Evolutionary conservation across 768 basidiomycete genomes (phyloP).

Genomic region (Auricularia heimuer): DNA sequence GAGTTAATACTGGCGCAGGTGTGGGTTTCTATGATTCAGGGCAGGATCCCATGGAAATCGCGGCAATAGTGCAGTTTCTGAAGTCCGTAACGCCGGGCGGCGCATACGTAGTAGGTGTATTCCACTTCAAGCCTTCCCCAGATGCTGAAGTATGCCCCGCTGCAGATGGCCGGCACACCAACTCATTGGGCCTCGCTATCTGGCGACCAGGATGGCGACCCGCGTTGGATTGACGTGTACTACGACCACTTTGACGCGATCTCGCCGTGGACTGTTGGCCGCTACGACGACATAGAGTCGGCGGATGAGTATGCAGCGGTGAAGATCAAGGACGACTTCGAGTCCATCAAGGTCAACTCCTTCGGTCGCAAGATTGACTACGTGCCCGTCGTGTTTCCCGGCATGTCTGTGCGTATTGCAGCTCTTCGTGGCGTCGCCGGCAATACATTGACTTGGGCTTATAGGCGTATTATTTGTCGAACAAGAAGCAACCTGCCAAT

Average conservation of each 20-base stretch:
- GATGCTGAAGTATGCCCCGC: not conserved
- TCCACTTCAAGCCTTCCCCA: not conserved
- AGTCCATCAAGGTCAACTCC: conserved; percentile 42
- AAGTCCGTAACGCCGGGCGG: conserved; percentile 59
- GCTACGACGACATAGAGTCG: conserved; percentile 48
- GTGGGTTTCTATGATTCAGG: conserved; percentile 55
- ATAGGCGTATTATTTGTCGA: conserved; percentile 61
- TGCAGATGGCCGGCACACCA: conserved; percentile 48
- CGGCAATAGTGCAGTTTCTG: conserved; percentile 46
- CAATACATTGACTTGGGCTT: conserved; percentile 7
- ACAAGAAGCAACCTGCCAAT: conserved; percentile 65
- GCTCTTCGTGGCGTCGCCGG: not conserved
- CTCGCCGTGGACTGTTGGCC: conserved; percentile 76
- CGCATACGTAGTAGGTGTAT: conserved; percentile 40
- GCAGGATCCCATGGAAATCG: conserved; percentile 53
- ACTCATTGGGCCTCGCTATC: conserved; percentile 66
- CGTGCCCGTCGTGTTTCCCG: conserved; percentile 75
- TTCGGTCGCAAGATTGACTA: conserved; percentile 58
- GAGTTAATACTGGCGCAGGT: conserved; percentile 29
- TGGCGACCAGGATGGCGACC: conserved; percentile 60
- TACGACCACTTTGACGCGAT: conserved; percentile 71
- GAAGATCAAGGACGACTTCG: conserved; percentile 55
- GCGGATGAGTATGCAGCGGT: conserved; percentile 55
- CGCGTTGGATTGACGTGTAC: conserved; percentile 59
- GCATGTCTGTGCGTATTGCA: conserved; percentile 55